Evolutionary conservation across 2,329 filamentous ascomycete genomes (phyloP).

Genomic region (Calonectria montana): DNA sequence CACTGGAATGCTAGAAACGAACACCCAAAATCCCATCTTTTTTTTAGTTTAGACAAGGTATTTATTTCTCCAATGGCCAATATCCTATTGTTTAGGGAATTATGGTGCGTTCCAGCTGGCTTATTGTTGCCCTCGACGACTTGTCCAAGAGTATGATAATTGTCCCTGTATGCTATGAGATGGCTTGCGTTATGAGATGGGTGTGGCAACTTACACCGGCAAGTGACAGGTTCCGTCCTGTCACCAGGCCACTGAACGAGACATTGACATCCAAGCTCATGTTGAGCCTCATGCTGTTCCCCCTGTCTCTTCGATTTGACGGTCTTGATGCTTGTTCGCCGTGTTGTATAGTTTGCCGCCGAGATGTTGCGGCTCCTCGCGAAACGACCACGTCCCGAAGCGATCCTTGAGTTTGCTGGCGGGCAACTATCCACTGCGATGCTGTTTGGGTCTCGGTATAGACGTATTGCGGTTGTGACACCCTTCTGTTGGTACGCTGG

Average conservation of each 20-base stretch:
- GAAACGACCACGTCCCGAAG: conserved; percentile 22
- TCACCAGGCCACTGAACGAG: conserved; percentile 40
- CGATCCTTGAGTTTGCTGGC: conserved; percentile 20
- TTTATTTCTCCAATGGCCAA: background rate
- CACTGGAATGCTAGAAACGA: conserved; percentile 40
- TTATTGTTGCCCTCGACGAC: conserved; percentile 26
- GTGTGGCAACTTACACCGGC: conserved; percentile 31
- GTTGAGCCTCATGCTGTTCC: conserved; percentile 39
- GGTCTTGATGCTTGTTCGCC: conserved; percentile 13
- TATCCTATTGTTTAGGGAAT: background rate
- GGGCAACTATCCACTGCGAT: conserved; percentile 37
- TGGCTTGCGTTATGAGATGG: background rate
- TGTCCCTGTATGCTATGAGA: conserved; percentile 33
- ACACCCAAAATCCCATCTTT: conserved; percentile 31
- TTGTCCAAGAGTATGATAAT: conserved; percentile 39
- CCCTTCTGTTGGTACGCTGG: conserved; percentile 7
- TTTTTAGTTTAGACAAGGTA: conserved; percentile 16
- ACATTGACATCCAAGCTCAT: conserved; percentile 41
- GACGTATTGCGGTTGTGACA: conserved; percentile 22
- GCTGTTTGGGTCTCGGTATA: conserved; percentile 34
- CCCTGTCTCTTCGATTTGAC: background rate
- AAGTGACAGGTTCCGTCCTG: conserved; percentile 39
- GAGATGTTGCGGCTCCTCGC: conserved; percentile 32
- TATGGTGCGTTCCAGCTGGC: background rate
- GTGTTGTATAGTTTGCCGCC: conserved; percentile 34